Conservation (phyloP, 2,329 filamentous ascomycete genomes). For the Aspergillus pseudoterreus region DNA sequence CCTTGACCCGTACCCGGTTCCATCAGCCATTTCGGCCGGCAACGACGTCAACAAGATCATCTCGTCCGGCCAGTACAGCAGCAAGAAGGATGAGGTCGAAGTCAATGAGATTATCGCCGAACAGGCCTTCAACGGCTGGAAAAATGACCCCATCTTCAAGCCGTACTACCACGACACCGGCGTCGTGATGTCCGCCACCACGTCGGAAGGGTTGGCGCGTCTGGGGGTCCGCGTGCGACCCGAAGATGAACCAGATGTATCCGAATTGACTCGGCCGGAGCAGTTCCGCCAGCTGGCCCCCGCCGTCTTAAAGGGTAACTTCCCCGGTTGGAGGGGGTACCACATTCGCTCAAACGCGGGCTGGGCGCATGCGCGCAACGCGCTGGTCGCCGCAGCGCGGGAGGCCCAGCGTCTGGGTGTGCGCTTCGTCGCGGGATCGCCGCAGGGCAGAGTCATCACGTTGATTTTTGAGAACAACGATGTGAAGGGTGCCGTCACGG, state of each 20-base stretch:
- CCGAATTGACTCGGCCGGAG: constrained; percentile 37
- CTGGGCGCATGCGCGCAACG: constrained; percentile 51
- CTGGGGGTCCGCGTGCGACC: constrained; percentile 32
- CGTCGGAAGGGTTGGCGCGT: constrained; percentile 32
- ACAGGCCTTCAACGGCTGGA: constrained; percentile 40
- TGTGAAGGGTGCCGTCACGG: constrained; percentile 38
- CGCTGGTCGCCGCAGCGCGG: constrained; percentile 41
- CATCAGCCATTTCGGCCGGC: constrained; percentile 46
- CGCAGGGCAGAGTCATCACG: constrained; percentile 33
- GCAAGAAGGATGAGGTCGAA: constrained; percentile 27
- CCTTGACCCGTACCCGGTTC: constrained; percentile 46
- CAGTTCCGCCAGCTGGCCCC: constrained; percentile 51
- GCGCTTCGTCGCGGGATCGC: constrained; percentile 41
- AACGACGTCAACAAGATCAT: constrained; percentile 50
- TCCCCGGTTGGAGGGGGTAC: constrained; percentile 44
- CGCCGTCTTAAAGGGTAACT: constrained; percentile 42
- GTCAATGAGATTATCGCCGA: constrained; percentile 26
- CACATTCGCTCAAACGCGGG: constrained; percentile 44
- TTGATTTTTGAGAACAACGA: constrained; percentile 35
- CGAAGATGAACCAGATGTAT: constrained; percentile 25
- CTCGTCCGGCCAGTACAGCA: constrained; percentile 24
- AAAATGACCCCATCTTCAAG: constrained; percentile 42
- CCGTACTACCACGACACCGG: constrained; percentile 46
- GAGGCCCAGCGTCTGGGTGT: constrained; percentile 47
- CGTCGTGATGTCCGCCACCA: constrained; percentile 42